Evolutionary conservation across 495 filamentous ascomycete genomes (phyloP).

Genomic region (Zalerion maritima): DNA sequence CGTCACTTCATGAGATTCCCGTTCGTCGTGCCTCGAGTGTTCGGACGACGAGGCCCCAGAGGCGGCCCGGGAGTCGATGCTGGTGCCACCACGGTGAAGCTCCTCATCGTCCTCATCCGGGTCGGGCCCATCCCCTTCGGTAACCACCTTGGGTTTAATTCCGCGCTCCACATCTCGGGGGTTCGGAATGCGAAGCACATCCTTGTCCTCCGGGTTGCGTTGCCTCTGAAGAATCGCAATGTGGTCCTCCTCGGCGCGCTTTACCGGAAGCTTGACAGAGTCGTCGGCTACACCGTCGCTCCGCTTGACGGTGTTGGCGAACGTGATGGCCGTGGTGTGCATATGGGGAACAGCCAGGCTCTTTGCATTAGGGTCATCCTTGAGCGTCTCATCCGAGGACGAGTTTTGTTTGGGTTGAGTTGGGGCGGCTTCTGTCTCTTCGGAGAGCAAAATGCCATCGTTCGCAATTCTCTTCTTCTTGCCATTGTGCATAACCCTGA

Average conservation of each 20-base stretch:
- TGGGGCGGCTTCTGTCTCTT: slow-evolving; percentile 11
- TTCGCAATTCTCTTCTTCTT: slow-evolving; percentile 28
- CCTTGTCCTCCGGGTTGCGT: slow-evolving; percentile 54
- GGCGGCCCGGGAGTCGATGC: too few species aligned
- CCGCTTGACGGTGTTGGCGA: slow-evolving; percentile 43
- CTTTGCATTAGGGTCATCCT: slow-evolving; percentile 10
- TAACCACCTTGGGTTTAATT: slow-evolving; percentile 46
- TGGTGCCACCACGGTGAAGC: too few species aligned
- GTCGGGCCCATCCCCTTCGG: slow-evolving; percentile 8
- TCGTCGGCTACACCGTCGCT: slow-evolving; percentile 27
- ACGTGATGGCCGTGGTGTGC: slow-evolving; percentile 36
- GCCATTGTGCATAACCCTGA: slow-evolving; percentile 53
- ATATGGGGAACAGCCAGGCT: slow-evolving; percentile 4
- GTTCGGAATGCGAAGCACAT: slow-evolving; percentile 68
- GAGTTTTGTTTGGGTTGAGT: slow-evolving; percentile 5
- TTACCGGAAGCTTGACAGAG: slow-evolving; percentile 29
- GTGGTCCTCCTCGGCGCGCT: slow-evolving; percentile 54
- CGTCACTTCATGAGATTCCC: slow-evolving; percentile 20
- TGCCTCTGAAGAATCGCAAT: slow-evolving; percentile 80
- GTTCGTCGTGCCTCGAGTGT: slow-evolving; percentile 13
- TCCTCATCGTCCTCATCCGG: slow-evolving; percentile 14
- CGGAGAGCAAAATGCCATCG: slow-evolving; percentile 28
- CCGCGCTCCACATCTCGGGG: slow-evolving; percentile 77
- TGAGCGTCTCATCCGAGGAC: slow-evolving; percentile 15
- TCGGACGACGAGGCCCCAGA: too few species aligned